A percentile compares a stretch with the other conserved stretches of the same genome.
Evolutionary conservation across 2,329 filamentous ascomycete species (phyloP).

Genomic region (Coniochaeta sp.): DNA sequence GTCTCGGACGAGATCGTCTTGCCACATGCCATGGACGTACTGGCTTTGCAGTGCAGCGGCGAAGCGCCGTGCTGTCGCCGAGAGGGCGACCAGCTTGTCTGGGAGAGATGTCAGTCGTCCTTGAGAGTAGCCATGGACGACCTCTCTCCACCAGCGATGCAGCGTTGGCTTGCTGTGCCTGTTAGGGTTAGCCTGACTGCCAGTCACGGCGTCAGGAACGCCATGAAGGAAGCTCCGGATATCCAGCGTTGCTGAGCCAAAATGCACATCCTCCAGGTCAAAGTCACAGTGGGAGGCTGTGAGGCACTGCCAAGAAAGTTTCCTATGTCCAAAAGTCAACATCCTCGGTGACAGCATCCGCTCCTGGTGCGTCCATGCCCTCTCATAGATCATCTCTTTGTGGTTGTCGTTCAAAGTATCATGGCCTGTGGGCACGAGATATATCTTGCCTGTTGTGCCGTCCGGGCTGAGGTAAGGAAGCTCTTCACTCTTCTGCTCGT

Average conservation of each 20-base stretch:
- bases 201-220: neutral
- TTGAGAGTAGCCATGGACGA: neutral
- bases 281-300: neutral
- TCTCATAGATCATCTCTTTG: neutral
- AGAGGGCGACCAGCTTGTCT: neutral
- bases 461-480: neutral
- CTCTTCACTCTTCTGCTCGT: neutral
- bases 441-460: neutral
- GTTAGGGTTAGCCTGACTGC: neutral
- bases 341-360: neutral
- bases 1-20: neutral
- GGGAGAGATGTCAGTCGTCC: neutral
- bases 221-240: neutral
- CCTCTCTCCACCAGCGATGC: neutral
- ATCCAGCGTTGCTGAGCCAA: neutral
- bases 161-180: neutral
- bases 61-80: neutral
- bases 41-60: neutral
- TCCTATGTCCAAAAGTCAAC: neutral
- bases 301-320: neutral
- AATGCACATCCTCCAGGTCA: neutral
- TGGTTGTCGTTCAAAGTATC: neutral
- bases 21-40: neutral
- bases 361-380: neutral
- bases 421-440: neutral